Conservation (phyloP, 352 stramenopile species). For the Phytophthora meadii region DNA sequence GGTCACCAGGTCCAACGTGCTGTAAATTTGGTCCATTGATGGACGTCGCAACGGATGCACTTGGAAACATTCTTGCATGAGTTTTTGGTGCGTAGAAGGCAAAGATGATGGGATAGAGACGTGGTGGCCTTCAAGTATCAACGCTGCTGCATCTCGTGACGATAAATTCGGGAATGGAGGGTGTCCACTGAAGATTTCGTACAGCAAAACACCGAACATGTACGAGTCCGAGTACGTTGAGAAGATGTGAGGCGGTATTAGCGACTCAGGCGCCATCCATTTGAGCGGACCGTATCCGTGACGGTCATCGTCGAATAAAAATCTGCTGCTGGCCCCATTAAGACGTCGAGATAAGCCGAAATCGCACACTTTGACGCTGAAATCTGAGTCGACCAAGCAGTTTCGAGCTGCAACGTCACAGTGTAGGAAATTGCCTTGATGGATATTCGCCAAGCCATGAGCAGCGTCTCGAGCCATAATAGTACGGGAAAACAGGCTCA, state of each 20-base stretch:
- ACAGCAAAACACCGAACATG: slow-evolving; percentile 81
- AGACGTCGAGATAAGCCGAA: slow-evolving; percentile 70
- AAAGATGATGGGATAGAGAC: slow-evolving; percentile 59
- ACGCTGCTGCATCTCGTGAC: slow-evolving; percentile 57
- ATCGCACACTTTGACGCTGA: slow-evolving; percentile 77
- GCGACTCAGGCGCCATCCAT: slow-evolving; percentile 78
- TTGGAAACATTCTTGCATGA: slow-evolving; percentile 75
- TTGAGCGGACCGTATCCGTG: slow-evolving; percentile 76
- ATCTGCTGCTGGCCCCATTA: slow-evolving; percentile 5
- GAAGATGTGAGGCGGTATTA: slow-evolving; percentile 71
- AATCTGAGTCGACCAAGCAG: slow-evolving; percentile 66
- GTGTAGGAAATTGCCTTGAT: slow-evolving; percentile 68
- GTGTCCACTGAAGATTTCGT: slow-evolving; percentile 75
- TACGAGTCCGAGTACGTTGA: slow-evolving; percentile 77
- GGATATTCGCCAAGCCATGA: slow-evolving; percentile 71
- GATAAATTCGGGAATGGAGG: slow-evolving; percentile 64
- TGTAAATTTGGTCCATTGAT: slow-evolving; percentile 76
- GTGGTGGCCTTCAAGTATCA: slow-evolving; percentile 73
- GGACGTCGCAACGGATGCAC: slow-evolving; percentile 58
- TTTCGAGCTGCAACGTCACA: slow-evolving; percentile 76
- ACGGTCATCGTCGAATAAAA: slow-evolving; percentile 63
- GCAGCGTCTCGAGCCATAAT: slow-evolving; percentile 74
- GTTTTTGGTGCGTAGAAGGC: slow-evolving; percentile 44
- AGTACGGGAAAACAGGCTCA: slow-evolving; percentile 65
- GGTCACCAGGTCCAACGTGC: slow-evolving; percentile 7